Evolutionary conservation across 768 basidiomycete species (phyloP).

Genomic region (Lyophyllum decastes): DNA sequence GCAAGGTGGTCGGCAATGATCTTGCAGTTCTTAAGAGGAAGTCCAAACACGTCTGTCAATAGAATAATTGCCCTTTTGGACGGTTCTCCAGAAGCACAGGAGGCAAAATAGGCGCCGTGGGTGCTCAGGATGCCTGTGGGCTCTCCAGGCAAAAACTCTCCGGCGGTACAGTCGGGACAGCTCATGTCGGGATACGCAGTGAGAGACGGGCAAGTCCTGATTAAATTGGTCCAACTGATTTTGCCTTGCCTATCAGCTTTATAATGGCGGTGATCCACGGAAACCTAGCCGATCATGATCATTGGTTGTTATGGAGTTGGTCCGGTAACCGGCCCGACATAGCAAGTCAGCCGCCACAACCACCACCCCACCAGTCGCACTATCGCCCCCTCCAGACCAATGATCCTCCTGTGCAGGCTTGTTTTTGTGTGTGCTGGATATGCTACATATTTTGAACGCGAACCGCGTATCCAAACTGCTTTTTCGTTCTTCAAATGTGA

Average conservation of each 20-base stretch:
- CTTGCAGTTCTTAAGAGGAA: constrained; percentile 54
- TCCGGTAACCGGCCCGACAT: too few relatives aligned
- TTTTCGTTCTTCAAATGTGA: too few relatives aligned
- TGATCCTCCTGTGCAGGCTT: too few relatives aligned
- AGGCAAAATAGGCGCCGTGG: constrained; percentile 44
- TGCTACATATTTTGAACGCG: too few relatives aligned
- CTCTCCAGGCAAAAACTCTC: constrained; percentile 43
- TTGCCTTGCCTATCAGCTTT: neutral
- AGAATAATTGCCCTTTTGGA: constrained; percentile 43
- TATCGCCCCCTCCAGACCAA: too few relatives aligned
- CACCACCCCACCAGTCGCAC: too few relatives aligned
- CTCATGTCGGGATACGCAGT: constrained; percentile 3
- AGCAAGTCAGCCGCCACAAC: too few relatives aligned
- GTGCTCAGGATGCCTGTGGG: constrained; percentile 40
- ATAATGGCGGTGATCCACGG: neutral
- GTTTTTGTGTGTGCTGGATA: too few relatives aligned
- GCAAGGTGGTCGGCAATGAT: constrained; percentile 59
- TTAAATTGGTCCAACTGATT: neutral
- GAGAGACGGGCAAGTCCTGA: neutral
- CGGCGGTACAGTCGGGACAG: constrained; percentile 46
- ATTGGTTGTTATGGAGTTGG: too few relatives aligned
- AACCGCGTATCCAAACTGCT: too few relatives aligned
- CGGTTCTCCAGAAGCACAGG: constrained; percentile 13
- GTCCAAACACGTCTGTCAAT: constrained; percentile 63
- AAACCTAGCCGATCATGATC: too few relatives aligned